Base-by-base conservation (phyloP, 352 stramenopile genomes). In the Phytophthora kernoviae region DNA sequence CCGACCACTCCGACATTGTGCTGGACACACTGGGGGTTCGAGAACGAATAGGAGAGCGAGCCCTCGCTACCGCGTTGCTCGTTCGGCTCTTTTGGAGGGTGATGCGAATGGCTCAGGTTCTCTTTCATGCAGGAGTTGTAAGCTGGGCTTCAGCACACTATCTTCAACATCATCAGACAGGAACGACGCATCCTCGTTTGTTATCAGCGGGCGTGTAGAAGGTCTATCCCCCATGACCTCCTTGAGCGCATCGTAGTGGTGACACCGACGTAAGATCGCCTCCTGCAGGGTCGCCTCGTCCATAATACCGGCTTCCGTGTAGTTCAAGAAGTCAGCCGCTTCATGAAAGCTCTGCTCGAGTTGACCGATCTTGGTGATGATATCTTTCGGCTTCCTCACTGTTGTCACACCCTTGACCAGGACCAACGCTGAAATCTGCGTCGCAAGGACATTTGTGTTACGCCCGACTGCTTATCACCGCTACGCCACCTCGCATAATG, bases 321-420 rank as follows among this genome's bases (percentile, higher is more conserved):
- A 47, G 4, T 7, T 48, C 1, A 68, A 17, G 18, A 68, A 62
- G 32, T 68, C 36, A 18, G 56, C 17, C 0, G 54, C 60, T 6
- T 39, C 39, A n/a, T 41, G 52, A 20, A 50, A 64, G 43, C 60
- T 68, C 22, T 55, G 52, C 34, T 68, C 52, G 0, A 68, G 54
- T 39, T 50, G 44, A 1, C 46, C 14, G 9, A 67, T 53, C 39
- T 67, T 67, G 8, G 12, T 62, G 5, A 67, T 26, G 8, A 67
- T 62, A 51, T 62, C 52, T 22, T 67, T 67, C 1, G 43, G 22
- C 30, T 61, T 62, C 32, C n/a, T n/a, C n/a, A n/a, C n/a, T n/a
- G n/a, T n/a, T n/a, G n/a, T n/a, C n/a, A n/a, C n/a, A n/a, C n/a
- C n/a, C n/a, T n/a, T n/a, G n/a, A n/a, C n/a, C n/a, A n/a, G n/a